Conservation (phyloP, 305 asterid species). For the Solanum hybrid region DNA sequence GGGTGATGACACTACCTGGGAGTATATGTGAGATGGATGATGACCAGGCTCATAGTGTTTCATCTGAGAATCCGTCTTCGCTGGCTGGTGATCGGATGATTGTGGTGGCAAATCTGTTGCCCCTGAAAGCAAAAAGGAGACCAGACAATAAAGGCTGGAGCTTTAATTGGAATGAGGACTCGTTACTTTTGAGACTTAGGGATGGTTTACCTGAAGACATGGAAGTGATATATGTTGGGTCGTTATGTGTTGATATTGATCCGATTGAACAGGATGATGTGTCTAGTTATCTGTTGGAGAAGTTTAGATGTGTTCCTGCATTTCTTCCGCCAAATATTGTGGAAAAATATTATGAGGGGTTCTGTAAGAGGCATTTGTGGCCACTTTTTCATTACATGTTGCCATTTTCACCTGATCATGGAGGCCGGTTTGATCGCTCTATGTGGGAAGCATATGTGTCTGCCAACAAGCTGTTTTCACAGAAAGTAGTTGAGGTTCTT, state of each 20-base stretch:
- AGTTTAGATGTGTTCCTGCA: conserved; percentile 71
- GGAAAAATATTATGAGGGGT: conserved; percentile 72
- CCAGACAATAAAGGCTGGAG: conserved; percentile 93
- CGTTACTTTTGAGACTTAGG: conserved; percentile 59
- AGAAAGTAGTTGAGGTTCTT: conserved; percentile 79
- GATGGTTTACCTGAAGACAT: conserved; percentile 94
- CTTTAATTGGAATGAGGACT: conserved; percentile 91
- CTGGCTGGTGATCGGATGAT: conserved; percentile 76
- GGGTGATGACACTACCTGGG: conserved; percentile 93
- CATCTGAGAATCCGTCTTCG: conserved; percentile 82
- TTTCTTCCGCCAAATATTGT: conserved; percentile 66
- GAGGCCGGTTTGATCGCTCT: conserved; percentile 76
- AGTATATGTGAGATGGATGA: conserved; percentile 79
- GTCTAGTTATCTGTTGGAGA: conserved; percentile 63
- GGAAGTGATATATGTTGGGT: conserved; percentile 84
- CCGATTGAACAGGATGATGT: conserved; percentile 95
- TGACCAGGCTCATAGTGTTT: conserved; percentile 63
- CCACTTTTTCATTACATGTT: conserved; percentile 94
- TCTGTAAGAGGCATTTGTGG: conserved; percentile 92
- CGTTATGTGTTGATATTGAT: conserved; percentile 74
- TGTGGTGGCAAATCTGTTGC: conserved; percentile 78
- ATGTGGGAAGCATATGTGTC: conserved; percentile 91
- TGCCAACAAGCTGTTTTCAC: conserved; percentile 78
- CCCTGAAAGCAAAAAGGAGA: conserved; percentile 74
- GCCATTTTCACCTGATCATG: conserved; percentile 76